phyloP scores from a whole-genome alignment of 2,329 filamentous ascomycete genomes.

The Arthrocladium fulminans region DNA sequence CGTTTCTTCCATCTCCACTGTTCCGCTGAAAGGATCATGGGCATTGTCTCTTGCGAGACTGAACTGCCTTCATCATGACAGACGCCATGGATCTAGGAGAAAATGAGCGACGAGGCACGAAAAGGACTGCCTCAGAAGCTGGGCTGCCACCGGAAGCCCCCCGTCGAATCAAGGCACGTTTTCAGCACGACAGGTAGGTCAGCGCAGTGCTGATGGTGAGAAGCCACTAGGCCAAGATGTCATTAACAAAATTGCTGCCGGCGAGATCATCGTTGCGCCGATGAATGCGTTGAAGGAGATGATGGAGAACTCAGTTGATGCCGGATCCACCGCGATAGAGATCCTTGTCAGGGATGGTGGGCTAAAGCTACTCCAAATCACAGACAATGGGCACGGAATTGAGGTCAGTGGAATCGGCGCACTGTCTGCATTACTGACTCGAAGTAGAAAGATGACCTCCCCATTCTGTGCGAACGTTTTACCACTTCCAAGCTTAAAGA shows the following conservation, averaged over 20 bases:
- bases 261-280: constrained; percentile 95
- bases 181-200: constrained; percentile 34
- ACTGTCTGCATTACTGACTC: constrained; percentile 10
- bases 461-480: constrained; percentile 89
- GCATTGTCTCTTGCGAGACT: too few relatives aligned
- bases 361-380: constrained; percentile 89
- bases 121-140: constrained; percentile 43
- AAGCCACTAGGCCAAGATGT: constrained; percentile 84
- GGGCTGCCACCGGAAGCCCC: constrained; percentile 33
- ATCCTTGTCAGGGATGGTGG: constrained; percentile 91
- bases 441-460: constrained; percentile 71
- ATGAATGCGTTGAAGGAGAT: constrained; percentile 94
- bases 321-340: constrained; percentile 85
- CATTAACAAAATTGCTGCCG: constrained; percentile 96
- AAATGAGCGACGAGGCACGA: constrained; percentile 33
- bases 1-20: too few relatives aligned
- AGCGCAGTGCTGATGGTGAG: constrained; percentile 11
- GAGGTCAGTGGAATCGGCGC: constrained; percentile 50
- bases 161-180: constrained; percentile 42
- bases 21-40: too few relatives aligned
- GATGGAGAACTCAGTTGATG: constrained; percentile 94
- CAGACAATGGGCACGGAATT: constrained; percentile 93
- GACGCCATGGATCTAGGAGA: constrained; percentile 39
- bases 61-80: too few relatives aligned
- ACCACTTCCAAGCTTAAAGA: constrained; percentile 92